These are phyloP conservation scores for Saccharomycopsis babjevae DNA, from an alignment of 805 yeast species.

Conservation along the genomic window DNA sequence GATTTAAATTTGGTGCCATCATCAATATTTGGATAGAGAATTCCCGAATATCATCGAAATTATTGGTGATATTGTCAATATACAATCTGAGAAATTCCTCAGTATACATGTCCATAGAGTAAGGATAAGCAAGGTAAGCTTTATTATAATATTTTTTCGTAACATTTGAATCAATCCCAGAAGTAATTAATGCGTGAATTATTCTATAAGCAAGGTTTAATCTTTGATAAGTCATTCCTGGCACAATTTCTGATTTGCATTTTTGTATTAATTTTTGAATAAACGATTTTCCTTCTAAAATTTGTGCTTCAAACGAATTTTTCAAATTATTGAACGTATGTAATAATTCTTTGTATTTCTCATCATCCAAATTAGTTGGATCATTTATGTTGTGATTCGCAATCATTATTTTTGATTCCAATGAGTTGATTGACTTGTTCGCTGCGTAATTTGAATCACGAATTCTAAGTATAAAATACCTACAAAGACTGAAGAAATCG, in stretches of 20 bases:
- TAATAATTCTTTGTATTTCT: neutral
- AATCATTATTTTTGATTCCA: constrained; percentile 24
- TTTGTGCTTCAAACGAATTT: constrained; percentile 16
- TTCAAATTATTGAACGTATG: neutral
- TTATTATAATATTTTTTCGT: constrained; percentile 28
- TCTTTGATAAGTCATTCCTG: constrained; percentile 50
- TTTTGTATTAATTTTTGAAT: constrained; percentile 30
- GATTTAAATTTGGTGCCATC: constrained; percentile 30
- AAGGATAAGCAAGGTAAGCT: constrained; percentile 40
- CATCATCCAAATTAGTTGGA: neutral
- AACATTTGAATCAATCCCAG: constrained; percentile 47
- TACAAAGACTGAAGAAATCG: constrained; percentile 49
- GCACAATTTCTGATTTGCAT: constrained; percentile 33
- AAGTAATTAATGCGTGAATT: constrained; percentile 34
- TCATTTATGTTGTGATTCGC: neutral
- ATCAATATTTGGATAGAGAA: constrained; percentile 36
- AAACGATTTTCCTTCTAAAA: constrained; percentile 31
- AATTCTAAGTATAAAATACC: constrained; percentile 52
- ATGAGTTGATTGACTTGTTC: constrained; percentile 39
- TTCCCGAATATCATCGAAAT: constrained; percentile 69
- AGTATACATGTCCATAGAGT: constrained; percentile 34
- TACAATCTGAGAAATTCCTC: constrained; percentile 36
- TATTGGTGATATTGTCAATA: constrained; percentile 53
- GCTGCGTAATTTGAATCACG: constrained; percentile 58
- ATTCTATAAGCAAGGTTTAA: constrained; percentile 40